phyloP scores from a whole-genome alignment of 371 early-diverging fungal species.

The Rhizopus stolonifer region DNA sequence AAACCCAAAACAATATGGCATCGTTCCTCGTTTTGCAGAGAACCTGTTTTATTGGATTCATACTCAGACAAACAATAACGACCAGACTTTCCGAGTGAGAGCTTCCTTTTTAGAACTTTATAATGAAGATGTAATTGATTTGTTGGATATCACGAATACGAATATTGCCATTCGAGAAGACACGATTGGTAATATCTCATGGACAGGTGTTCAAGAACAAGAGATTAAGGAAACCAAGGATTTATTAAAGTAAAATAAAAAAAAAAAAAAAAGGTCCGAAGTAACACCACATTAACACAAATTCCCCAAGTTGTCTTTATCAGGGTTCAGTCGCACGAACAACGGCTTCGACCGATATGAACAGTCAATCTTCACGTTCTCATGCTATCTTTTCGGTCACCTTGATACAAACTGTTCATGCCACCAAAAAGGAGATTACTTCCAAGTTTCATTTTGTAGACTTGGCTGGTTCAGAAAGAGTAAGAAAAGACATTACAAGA shows the following conservation, averaged over 20 bases:
- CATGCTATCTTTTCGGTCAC: slow-evolving; percentile 96
- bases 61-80: neutral
- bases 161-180: slow-evolving; percentile 83
- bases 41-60: slow-evolving; percentile 56
- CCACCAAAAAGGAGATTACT: slow-evolving; percentile 79
- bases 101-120: slow-evolving; percentile 91
- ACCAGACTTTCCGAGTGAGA: slow-evolving; percentile 46
- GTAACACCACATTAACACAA: too few species aligned
- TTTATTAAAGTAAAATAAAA: slow-evolving; percentile 57
- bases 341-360: slow-evolving; percentile 97
- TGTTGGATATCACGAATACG: slow-evolving; percentile 43
- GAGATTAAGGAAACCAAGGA: slow-evolving; percentile 71
- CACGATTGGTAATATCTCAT: slow-evolving; percentile 82
- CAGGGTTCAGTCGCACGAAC: slow-evolving; percentile 85
- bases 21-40: slow-evolving; percentile 84
- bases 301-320: slow-evolving; percentile 49
- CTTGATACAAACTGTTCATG: slow-evolving; percentile 86
- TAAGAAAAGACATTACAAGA: slow-evolving; percentile 96
- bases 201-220: slow-evolving; percentile 87
- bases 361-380: slow-evolving; percentile 91
- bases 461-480: slow-evolving; percentile 99
- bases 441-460: slow-evolving; percentile 95
- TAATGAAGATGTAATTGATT: slow-evolving; percentile 90
- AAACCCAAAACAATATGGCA: slow-evolving; percentile 49
- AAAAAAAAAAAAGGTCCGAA: neutral